Conservation (phyloP, 2,329 filamentous ascomycete genomes). For the Simplicillium sp. region DNA sequence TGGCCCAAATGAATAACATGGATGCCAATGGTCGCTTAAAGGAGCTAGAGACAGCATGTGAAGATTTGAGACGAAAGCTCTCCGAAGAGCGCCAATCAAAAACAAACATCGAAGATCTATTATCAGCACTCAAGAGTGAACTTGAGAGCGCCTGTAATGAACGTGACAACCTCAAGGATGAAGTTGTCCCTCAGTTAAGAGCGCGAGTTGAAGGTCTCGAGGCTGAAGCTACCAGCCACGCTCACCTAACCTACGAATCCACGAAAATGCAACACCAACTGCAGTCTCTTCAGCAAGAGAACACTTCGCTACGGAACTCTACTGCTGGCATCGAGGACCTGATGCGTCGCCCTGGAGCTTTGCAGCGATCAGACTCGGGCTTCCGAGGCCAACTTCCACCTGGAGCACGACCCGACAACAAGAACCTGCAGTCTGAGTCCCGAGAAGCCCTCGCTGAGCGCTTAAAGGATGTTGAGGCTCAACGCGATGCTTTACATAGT, state of each 20-base stretch:
- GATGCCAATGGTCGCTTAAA: constrained; percentile 54
- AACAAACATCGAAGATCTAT: constrained; percentile 86
- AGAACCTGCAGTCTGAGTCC: constrained; percentile 43
- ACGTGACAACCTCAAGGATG: constrained; percentile 83
- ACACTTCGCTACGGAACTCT: constrained; percentile 45
- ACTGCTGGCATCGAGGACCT: constrained; percentile 8
- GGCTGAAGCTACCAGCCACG: constrained; percentile 59
- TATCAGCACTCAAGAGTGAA: constrained; percentile 75
- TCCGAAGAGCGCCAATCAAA: constrained; percentile 80
- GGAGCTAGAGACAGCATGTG: constrained; percentile 71
- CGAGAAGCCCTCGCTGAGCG: constrained; percentile 66
- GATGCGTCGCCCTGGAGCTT: constrained; percentile 28
- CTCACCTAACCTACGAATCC: constrained; percentile 69
- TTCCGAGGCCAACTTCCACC: constrained; percentile 28
- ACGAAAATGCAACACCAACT: constrained; percentile 83
- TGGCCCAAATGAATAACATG: constrained; percentile 43
- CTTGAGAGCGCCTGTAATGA: constrained; percentile 77
- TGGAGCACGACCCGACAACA: constrained; percentile 52
- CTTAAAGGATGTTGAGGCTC: constrained; percentile 85
- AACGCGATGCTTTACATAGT: constrained; percentile 83
- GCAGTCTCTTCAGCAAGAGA: constrained; percentile 58
- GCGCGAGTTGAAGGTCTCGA: constrained; percentile 72
- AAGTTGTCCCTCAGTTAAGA: constrained; percentile 71
- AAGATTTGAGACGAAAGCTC: constrained; percentile 74
- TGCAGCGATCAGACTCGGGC: constrained; percentile 59